phyloP scores from a whole-genome alignment of 2,329 filamentous ascomycete species.

The Fusarium scirpi region DNA sequence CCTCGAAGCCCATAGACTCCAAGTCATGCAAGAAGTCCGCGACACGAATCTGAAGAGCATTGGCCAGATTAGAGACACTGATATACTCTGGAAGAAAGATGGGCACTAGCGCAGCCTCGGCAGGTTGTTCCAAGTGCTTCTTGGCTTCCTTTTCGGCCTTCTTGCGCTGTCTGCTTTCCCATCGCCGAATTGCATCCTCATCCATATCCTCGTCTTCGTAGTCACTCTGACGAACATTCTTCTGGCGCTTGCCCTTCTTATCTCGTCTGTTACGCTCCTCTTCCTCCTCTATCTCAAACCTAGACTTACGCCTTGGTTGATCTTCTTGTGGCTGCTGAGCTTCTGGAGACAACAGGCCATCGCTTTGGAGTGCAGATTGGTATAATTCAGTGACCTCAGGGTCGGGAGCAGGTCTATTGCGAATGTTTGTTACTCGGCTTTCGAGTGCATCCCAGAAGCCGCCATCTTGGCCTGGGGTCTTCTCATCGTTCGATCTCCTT shows the following conservation, averaged over 20 bases:
- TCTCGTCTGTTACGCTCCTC: constrained; percentile 37
- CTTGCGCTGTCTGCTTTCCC: constrained; percentile 55
- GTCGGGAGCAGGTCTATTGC: constrained; percentile 16
- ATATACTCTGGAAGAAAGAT: constrained; percentile 93
- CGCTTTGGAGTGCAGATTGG: constrained; percentile 4
- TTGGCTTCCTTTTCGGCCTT: constrained; percentile 58
- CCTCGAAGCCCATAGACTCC: constrained; percentile 89
- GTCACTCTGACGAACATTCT: constrained; percentile 38
- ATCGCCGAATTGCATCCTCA: constrained; percentile 53
- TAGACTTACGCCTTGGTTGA: constrained; percentile 46
- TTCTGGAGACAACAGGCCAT: constrained; percentile 3
- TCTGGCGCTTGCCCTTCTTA: constrained; percentile 46
- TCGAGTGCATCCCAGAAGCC: constrained; percentile 46
- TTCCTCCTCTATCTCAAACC: constrained; percentile 49
- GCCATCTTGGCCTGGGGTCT: neutral
- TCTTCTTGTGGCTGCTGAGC: constrained; percentile 21
- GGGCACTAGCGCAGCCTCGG: constrained; percentile 59
- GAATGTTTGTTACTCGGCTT: constrained; percentile 38
- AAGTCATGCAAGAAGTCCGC: constrained; percentile 80
- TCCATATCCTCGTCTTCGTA: constrained; percentile 54
- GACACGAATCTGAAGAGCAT: constrained; percentile 76
- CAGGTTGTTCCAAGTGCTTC: constrained; percentile 56
- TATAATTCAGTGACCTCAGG: neutral
- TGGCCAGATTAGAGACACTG: constrained; percentile 84
- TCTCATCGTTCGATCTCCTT: constrained; percentile 16